phyloP scores from a whole-genome alignment of 225 moss, liverwort and hornwort species.

The Marchantia paleacea region DNA sequence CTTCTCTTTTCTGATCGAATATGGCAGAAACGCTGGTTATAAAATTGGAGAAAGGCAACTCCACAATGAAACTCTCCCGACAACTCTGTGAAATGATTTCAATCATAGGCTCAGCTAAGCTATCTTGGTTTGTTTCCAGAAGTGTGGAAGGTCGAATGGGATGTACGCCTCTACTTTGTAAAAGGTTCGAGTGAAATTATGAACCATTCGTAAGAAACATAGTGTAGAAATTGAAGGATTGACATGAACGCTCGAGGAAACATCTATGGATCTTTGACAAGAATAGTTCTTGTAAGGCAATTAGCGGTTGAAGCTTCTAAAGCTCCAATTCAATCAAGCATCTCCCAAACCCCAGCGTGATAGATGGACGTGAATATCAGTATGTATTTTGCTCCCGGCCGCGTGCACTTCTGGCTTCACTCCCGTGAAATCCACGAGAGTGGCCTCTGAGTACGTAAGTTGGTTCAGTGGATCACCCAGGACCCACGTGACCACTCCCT shows the following conservation, averaged over 20 bases:
- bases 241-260: not conserved
- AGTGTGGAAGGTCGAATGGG: not conserved
- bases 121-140: not conserved
- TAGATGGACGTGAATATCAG: constrained; percentile 5
- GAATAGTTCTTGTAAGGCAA: not conserved
- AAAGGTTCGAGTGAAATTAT: not conserved
- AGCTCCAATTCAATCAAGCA: not conserved
- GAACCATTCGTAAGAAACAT: not conserved
- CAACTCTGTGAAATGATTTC: not conserved
- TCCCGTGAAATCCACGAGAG: constrained; percentile 18
- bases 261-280: not conserved
- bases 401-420: constrained; percentile 6
- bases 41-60: not conserved
- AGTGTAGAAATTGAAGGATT: not conserved
- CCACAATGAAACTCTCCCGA: not conserved
- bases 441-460: constrained; percentile 11
- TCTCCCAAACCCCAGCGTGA: constrained; percentile 13
- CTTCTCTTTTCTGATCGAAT: not conserved
- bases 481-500: constrained; percentile 10
- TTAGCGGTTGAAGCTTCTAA: no score
- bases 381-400: not conserved
- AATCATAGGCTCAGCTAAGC: not conserved
- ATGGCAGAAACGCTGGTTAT: not conserved
- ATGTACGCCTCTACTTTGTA: not conserved
- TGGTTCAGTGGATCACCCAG: constrained; percentile 15